phyloP scores from a whole-genome alignment of 305 asterid genomes.

The Ilex paraguariensis region DNA sequence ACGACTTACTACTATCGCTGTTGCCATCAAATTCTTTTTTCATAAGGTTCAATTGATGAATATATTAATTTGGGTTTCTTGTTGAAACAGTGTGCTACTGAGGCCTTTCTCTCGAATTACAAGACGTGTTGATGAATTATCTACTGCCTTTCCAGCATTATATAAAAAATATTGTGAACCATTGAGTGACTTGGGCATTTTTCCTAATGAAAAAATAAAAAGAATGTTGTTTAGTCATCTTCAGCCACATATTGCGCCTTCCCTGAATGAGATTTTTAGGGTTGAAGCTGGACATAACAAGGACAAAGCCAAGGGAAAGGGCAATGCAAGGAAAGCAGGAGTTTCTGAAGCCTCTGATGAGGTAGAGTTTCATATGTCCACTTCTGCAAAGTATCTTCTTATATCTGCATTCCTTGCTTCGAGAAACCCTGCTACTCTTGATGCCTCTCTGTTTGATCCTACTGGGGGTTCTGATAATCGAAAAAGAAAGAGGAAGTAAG shows the following conservation, averaged over 20 bases:
- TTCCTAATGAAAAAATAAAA: conserved; percentile 53
- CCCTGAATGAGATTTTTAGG: conserved; percentile 59
- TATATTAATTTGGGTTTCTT: conserved; percentile 16
- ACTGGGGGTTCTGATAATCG: conserved; percentile 74
- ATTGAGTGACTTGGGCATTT: conserved; percentile 44
- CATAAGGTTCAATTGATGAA: no score
- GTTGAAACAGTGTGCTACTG: conserved; percentile 59
- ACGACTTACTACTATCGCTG: background rate
- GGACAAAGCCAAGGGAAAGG: conserved; percentile 33
- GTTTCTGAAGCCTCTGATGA: conserved; percentile 37
- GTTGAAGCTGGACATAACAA: conserved; percentile 34
- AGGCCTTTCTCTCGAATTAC: conserved; percentile 74
- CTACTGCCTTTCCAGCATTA: conserved; percentile 58
- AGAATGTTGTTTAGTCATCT: conserved; percentile 59
- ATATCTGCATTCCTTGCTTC: conserved; percentile 94
- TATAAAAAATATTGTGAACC: conserved; percentile 85
- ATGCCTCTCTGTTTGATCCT: conserved; percentile 87
- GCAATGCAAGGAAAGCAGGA: conserved; percentile 37
- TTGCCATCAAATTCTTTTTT: no score
- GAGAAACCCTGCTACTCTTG: conserved; percentile 95
- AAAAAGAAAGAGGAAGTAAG: conserved; percentile 85
- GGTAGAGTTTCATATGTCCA: conserved; percentile 76
- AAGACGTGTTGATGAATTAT: conserved; percentile 75
- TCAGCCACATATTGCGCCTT: conserved; percentile 52
- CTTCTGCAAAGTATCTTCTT: conserved; percentile 80